A percentile compares a stretch with the other conserved stretches of the same genome.
Conservation (phyloP, 2,329 filamentous ascomycete species). For the Paecilomyces dactylethromorphus region DNA sequence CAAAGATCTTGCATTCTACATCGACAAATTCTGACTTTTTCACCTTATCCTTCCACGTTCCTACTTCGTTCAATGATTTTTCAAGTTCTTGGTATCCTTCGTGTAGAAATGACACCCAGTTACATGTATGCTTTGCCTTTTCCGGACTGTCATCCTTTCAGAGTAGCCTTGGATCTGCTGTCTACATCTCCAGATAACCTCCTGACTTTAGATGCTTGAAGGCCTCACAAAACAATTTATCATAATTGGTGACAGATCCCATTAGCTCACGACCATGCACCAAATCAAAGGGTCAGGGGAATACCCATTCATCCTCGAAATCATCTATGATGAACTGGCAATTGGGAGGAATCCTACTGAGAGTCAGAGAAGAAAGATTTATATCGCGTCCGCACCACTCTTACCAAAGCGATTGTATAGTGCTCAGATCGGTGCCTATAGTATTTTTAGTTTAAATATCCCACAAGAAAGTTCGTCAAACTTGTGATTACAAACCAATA, state of each 20-base stretch:
- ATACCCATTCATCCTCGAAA: conserved; percentile 19
- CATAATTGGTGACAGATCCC: conserved; percentile 17
- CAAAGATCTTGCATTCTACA: not conserved
- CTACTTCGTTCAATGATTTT: conserved; percentile 56
- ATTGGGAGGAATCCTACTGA: conserved; percentile 20
- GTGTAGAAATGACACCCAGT: not conserved
- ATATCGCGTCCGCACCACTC: not conserved
- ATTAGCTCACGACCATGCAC: conserved; percentile 20
- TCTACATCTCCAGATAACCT: conserved; percentile 40
- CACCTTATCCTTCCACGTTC: conserved; percentile 68
- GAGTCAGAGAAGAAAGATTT: not conserved
- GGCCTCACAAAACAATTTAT: conserved; percentile 17
- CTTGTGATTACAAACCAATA: conserved; percentile 7
- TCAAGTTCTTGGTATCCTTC: conserved; percentile 44
- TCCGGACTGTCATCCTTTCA: not conserved
- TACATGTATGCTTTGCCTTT: not conserved
- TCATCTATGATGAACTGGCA: conserved; percentile 23
- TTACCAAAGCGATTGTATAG: conserved; percentile 21
- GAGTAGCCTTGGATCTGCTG: not conserved
- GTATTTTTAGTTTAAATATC: not conserved
- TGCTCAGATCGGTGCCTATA: conserved; percentile 20
- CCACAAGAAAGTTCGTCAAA: not conserved
- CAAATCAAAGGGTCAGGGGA: conserved; percentile 17
- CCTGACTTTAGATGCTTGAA: conserved; percentile 38
- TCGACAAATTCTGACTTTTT: conserved; percentile 23